Evolutionary conservation across 495 filamentous ascomycete genomes (phyloP), one percentile per base, ranked within the genome.

Genomic region (Delitschia confertaspora): DNA sequence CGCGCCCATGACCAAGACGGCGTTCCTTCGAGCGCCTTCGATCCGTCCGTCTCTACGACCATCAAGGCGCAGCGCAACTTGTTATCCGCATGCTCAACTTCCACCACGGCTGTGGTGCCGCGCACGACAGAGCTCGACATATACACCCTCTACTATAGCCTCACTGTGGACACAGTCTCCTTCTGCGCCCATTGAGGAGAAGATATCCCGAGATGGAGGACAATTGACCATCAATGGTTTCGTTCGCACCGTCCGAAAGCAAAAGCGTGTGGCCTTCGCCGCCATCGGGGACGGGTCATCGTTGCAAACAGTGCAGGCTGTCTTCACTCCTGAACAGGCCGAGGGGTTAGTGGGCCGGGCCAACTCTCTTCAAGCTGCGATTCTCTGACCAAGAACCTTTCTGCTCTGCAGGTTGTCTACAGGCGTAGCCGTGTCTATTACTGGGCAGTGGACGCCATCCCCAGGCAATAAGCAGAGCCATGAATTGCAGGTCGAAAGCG

Each of bases 251-350:
- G 77, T 95, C 42, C 76, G 93, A 42, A 82, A 83, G 55, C 88
- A 93, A 66, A 94, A 94, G 65, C 70, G 70, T 31, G 68, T 78
- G 47, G 77, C 79, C 10, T 98, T 98, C 66, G 84, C 86, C 11
- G 73, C 85, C 38, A 69, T 98, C 38, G 78, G 82, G 3, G 91
- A 98, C 70, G 91, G 91, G 24, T 93, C 93, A 10, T 85, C 81
- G 22, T 64, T 83, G 33, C 65, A 79, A 35, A 66, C 86, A 32
- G 56, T 96, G 31, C 93, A 98, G 67, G 89, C 80, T 22, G 75
- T 96, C 20, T 64, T 96, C 47, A 77, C 72, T 39, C 79, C 82
- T 45, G 68, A 76, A 39, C 79, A 85, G 57, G 81, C 85, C 47
- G 70, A 82, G 62, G 78, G 78, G 88, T 93, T 73, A 59, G 82